Base-by-base conservation (phyloP, 805 yeast genomes). In the Saccharomycopsis babjevae region DNA sequence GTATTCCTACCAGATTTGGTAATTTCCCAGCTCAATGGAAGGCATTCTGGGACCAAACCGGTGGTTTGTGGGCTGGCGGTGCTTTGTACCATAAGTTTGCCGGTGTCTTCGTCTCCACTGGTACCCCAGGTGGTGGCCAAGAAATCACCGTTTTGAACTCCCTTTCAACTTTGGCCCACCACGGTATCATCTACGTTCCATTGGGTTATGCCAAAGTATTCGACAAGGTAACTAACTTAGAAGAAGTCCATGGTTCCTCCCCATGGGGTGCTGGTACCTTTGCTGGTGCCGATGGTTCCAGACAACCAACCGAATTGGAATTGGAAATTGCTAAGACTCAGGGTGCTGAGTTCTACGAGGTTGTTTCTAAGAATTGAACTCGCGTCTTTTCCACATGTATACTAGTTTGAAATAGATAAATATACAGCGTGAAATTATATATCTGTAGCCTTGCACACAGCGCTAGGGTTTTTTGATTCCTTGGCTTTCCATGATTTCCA, bases 221-320 rank as follows among this genome's bases (percentile, higher is more conserved):
- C 72, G 78, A 79, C 11, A 78, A 79, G 66, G 68, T 85, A 65
- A 73, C 87, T 52, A 78, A 77, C 73, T 68, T 85, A 54, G 81
- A 78, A 2, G 90, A 87, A 74, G 78, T 83, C 57, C 96, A 86
- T 70, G 96, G 96, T 66, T 88, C 88, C 60, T 81, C 91, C 25
- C 82, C 96, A 55, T 89, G 91, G 90, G 96, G 96, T 71, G 87
- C 96, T 39, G 96, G 96, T 67, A 75, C 88, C 43, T 77, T 79
- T 68, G 91, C 96, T 36, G 88, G 83, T 57, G 77, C 79, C 58
- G 93, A 86, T 69, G 96, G 96, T 57, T 80, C 88, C 7, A 83
- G 96, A 76, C 75, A 77, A 67, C 86, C 90, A 39, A 67, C 84
- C 52, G 79, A 75, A 20, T 74, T 86, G 61, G 96, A 89, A 73